Evolutionary conservation across 306 rosid genomes (phyloP), one percentile per base, ranked within the genome.

Genomic region (Rosa lucieae): DNA sequence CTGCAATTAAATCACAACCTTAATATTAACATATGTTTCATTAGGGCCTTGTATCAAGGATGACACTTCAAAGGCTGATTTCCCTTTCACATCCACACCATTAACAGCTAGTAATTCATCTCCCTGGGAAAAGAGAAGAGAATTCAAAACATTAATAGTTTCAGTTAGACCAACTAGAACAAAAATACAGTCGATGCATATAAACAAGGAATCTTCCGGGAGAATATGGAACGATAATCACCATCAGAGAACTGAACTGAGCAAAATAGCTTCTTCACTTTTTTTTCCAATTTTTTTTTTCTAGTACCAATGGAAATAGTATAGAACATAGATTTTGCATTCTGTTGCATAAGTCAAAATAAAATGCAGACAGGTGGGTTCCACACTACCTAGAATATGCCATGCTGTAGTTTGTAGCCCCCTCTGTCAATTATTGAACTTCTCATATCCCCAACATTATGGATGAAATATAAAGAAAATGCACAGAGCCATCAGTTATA

Each of bases 31-130:
- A 72, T 87, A 82, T 59, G 98, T 95, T 87, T 92, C 97, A 62
- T 86, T 91, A 20, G 99, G 99, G 72, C 97, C 99, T 81, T 92
- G 98, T 85, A 95, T 83, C 77, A 89, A 49, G 68, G 98, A 89
- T 74, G 96, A 91, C 56, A 87, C 99, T 85, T 92, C 98, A 79
- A 95, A 92, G 43, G 99, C 99, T 43, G 97, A 89, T 85, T 92
- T 95, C 39, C 96, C 98, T 74, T 81, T 78, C 79, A 91, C 88
- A 76, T 91, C 96, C 74, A 75, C 87, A 84, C 88, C 91, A 80
- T 92, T 92, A 79, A 95, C 97, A 72, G 97, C 91, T 86, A 95
- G 75, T 55, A 92, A 67, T 95, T 95, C 99, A 85, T 92, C 99
- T 40, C 97, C 99, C 99, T 95, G 59, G 67, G 53, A 82, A 37